Evolutionary conservation across 352 stramenopile genomes (phyloP).

Genomic region (Plasmopara halstedii): DNA sequence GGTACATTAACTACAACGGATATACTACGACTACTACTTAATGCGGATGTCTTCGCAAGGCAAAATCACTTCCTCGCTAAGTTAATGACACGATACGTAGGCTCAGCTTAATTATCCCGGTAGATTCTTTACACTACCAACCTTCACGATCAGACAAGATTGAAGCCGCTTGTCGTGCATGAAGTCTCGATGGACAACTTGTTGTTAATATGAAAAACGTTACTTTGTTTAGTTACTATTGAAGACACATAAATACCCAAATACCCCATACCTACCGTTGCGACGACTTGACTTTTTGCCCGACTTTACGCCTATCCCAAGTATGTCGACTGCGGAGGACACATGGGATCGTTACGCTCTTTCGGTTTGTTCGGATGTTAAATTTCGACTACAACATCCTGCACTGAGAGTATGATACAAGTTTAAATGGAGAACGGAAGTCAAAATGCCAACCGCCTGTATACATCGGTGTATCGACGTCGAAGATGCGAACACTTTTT

Average conservation of each 20-base stretch:
- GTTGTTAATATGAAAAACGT: conserved; percentile 3
- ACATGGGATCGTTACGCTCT: not conserved
- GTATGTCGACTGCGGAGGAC: not conserved
- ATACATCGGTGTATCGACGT: not conserved
- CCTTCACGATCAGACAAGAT: not conserved
- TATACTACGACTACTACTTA: not conserved
- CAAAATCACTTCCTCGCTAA: not conserved
- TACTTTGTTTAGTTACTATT: conserved; percentile 4
- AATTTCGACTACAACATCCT: not conserved
- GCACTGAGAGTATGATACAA: not conserved
- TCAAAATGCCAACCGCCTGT: not conserved
- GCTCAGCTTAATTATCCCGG: not conserved
- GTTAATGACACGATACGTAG: not conserved
- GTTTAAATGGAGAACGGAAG: not conserved
- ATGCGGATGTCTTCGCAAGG: not conserved
- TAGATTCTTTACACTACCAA: not conserved
- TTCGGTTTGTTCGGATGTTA: no score
- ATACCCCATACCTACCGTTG: not conserved
- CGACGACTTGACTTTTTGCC: not conserved
- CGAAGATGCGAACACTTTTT: conserved; percentile 5
- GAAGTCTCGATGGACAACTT: not conserved
- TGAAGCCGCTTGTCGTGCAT: conserved; percentile 3
- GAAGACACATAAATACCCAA: not conserved
- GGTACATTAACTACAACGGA: not conserved
- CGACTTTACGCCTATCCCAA: not conserved